Evolutionary conservation across 2,329 filamentous ascomycete genomes (phyloP).

Genomic region (Orbilia javanica): DNA sequence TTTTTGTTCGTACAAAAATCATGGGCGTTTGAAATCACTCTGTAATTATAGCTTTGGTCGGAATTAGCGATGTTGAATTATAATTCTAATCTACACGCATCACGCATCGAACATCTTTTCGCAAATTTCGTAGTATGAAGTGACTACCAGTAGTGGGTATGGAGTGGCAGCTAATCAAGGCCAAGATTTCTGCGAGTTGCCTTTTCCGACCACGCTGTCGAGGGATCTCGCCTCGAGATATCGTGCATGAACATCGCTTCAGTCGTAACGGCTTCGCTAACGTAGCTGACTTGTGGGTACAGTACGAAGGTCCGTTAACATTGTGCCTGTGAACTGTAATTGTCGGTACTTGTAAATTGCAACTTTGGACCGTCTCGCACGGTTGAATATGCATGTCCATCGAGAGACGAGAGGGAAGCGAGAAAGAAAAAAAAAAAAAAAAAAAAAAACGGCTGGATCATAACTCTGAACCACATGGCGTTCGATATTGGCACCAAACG

Average conservation of each 20-base stretch:
- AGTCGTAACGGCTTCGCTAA: slow-evolving; percentile 20
- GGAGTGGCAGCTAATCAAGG: not conserved
- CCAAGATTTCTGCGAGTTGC: slow-evolving; percentile 20
- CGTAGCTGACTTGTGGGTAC: slow-evolving; percentile 3
- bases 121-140: not conserved
- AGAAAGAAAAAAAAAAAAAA: slow-evolving; percentile 30
- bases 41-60: slow-evolving; percentile 58
- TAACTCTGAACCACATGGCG: slow-evolving; percentile 28
- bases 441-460: slow-evolving; percentile 39
- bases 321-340: not conserved
- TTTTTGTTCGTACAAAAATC: slow-evolving; percentile 42
- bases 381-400: slow-evolving; percentile 2
- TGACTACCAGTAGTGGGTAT: not conserved
- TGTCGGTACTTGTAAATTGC: not conserved
- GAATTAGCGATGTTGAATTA: slow-evolving; percentile 55
- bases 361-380: slow-evolving; percentile 1
- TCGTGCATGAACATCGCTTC: not conserved
- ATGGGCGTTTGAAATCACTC: slow-evolving; percentile 52
- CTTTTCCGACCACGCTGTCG: not conserved
- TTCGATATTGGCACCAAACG: slow-evolving; percentile 32
- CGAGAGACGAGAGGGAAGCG: not conserved
- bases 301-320: not conserved
- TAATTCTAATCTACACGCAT: slow-evolving; percentile 58
- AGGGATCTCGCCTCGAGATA: slow-evolving; percentile 23
- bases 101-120: slow-evolving; percentile 37